phyloP scores from a whole-genome alignment of 257 asterid species.

The Echium plantagineum region DNA sequence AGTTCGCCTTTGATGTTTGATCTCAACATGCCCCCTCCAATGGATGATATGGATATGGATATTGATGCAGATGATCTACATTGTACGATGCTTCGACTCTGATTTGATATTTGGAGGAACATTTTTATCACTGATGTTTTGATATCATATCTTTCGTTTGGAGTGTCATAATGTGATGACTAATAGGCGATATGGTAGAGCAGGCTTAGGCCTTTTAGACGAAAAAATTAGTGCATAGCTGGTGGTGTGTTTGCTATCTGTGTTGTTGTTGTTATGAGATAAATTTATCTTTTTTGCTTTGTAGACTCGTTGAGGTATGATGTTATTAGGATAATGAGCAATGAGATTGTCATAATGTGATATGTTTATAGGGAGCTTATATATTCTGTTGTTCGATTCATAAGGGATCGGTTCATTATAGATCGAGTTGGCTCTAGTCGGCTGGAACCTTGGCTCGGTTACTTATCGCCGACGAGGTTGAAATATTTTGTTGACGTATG shows the following conservation, averaged over 20 bases:
- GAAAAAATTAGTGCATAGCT: conserved; percentile 6
- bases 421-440: too few species aligned
- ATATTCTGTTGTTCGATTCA: too few species aligned
- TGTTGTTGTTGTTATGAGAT: conserved; percentile 13
- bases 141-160: too few species aligned
- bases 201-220: conserved; percentile 9
- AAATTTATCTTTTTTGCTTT: conserved; percentile 5
- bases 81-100: conserved; percentile 39
- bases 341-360: conserved; percentile 10
- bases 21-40: conserved; percentile 19
- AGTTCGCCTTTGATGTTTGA: conserved; percentile 37
- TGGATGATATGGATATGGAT: conserved; percentile 18
- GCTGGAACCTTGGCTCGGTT: too few species aligned
- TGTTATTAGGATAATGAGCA: conserved; percentile 10
- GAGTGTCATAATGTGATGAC: background rate
- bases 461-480: too few species aligned
- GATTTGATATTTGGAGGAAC: conserved; percentile 9
- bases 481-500: too few species aligned
- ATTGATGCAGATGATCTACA: conserved; percentile 28
- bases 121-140: conserved; percentile 7
- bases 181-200: background rate
- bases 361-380: too few species aligned
- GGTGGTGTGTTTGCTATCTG: conserved; percentile 12
- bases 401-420: too few species aligned
- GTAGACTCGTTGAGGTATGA: background rate